Conservation (phyloP, 2,329 filamentous ascomycete genomes). For the Fusarium tanahbumbuense region DNA sequence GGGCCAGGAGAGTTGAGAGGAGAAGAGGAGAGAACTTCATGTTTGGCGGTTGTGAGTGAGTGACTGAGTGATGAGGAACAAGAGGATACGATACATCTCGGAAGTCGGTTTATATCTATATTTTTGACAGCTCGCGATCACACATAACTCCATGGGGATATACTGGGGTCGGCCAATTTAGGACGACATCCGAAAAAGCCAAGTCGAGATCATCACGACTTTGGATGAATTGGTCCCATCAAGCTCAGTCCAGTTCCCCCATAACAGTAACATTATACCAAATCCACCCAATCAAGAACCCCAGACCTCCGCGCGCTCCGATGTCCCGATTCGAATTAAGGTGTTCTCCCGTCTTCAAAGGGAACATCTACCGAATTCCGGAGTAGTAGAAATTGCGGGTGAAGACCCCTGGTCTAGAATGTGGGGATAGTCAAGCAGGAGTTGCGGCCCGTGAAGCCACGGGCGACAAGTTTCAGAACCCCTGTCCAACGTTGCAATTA, state of each 20-base stretch:
- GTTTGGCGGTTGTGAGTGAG: neutral
- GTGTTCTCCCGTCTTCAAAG: neutral
- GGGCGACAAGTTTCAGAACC: slow-evolving; percentile 17
- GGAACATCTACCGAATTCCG: slow-evolving; percentile 18
- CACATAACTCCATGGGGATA: neutral
- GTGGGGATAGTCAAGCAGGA: neutral
- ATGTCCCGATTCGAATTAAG: slow-evolving; percentile 7
- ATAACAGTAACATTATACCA: neutral
- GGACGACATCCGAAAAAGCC: slow-evolving; percentile 4
- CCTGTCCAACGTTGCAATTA: slow-evolving; percentile 9
- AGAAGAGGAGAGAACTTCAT: slow-evolving; percentile 22
- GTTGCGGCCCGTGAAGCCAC: slow-evolving; percentile 10
- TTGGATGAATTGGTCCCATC: neutral
- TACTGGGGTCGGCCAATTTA: slow-evolving; percentile 12
- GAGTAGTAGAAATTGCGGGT: slow-evolving; percentile 3
- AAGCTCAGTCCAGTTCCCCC: neutral
- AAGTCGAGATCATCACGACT: neutral
- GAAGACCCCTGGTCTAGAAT: neutral
- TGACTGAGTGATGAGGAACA: neutral
- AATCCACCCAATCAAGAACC: slow-evolving; percentile 18
- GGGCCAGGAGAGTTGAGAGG: slow-evolving; percentile 14
- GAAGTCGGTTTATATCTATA: slow-evolving; percentile 25
- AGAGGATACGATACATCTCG: neutral
- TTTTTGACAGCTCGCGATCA: neutral
- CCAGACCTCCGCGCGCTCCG: slow-evolving; percentile 22